Evolutionary conservation across 2,329 filamentous ascomycete genomes (phyloP), one percentile per base, ranked within the genome.

Genomic region (Apiospora kogelbergensis): DNA sequence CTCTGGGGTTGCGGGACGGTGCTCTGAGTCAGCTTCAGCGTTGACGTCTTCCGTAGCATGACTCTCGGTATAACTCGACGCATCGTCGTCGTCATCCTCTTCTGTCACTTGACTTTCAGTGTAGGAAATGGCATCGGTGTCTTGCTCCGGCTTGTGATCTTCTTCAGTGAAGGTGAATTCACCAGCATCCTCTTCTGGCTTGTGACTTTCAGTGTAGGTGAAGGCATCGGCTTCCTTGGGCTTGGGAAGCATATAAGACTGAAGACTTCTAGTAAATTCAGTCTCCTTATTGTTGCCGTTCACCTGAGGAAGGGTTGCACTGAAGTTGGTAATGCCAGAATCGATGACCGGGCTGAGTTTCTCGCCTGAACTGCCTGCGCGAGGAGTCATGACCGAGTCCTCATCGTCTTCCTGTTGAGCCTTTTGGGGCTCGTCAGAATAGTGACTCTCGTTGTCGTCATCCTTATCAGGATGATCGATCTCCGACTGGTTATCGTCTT

Each of bases 311-410:
- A 85, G 78, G 3, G 79, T 72, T 46, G 78, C 78, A 48, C 76
- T 76, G 67, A 79, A 76, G 67, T 78, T 77, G 26, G 75, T 76
- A 11, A 77, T 71, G 13, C 42, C 65, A 24, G 42, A 24, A n/a
- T 69, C 73, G 11, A 72, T 73, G 3, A 30, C 53, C 17, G 53
- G 53, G 10, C 53, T 60, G 30, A 37, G 30, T 13, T 76, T 76
- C 44, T 78, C 72, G 1, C 73, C 76, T 0, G 84, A 83, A 22
- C 80, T 83, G 1, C 77, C 76, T 30, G 84, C 82, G 26, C 86
- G 83, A 53, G 87, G 87, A 0, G 87, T 89, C 37, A 80, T 80
- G 11, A 80, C 78, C 2, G 81, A 85, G 57, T 91, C 89, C 53
- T 81, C 73, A 33, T 77, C 74, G n/a, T 72, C 67, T 17, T 75